Conservation (phyloP, 1,284 basidiomycete genomes). For the Heterobasidion irregulare region DNA sequence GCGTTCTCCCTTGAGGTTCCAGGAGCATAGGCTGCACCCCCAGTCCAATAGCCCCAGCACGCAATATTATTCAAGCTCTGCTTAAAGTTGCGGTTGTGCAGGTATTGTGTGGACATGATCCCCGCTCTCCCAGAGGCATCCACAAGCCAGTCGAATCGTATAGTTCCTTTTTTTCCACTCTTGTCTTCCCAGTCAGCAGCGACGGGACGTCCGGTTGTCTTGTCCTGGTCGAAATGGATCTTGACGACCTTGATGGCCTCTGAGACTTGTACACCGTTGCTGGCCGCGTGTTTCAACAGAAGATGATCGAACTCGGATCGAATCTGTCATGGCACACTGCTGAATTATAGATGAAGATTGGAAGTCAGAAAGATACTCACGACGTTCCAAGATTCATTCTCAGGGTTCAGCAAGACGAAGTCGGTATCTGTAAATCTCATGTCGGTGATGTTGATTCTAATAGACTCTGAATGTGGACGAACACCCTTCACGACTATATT, state of each 20-base stretch:
- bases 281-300: slow-evolving; percentile 48
- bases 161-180: slow-evolving; percentile 19
- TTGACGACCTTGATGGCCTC: slow-evolving; percentile 38
- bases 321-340: slow-evolving; percentile 24
- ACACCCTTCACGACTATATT: slow-evolving; percentile 54
- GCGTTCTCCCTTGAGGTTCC: slow-evolving; percentile 18
- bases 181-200: slow-evolving; percentile 27
- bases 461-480: slow-evolving; percentile 15
- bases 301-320: slow-evolving; percentile 60
- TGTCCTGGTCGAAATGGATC: slow-evolving; percentile 24
- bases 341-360: background rate
- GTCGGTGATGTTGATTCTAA: background rate
- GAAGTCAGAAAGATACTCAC: slow-evolving; percentile 28
- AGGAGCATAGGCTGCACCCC: slow-evolving; percentile 23
- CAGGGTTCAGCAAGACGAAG: slow-evolving; percentile 48
- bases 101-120: slow-evolving; percentile 38
- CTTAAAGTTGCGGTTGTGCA: slow-evolving; percentile 37
- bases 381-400: slow-evolving; percentile 60
- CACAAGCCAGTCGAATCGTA: slow-evolving; percentile 34
- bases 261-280: slow-evolving; percentile 45
- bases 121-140: slow-evolving; percentile 38
- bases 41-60: slow-evolving; percentile 44
- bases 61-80: slow-evolving; percentile 37
- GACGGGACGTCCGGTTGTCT: slow-evolving; percentile 20
- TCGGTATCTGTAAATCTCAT: slow-evolving; percentile 44